Conservation (phyloP, 306 rosid species). For the Dicorynia guianensis region DNA sequence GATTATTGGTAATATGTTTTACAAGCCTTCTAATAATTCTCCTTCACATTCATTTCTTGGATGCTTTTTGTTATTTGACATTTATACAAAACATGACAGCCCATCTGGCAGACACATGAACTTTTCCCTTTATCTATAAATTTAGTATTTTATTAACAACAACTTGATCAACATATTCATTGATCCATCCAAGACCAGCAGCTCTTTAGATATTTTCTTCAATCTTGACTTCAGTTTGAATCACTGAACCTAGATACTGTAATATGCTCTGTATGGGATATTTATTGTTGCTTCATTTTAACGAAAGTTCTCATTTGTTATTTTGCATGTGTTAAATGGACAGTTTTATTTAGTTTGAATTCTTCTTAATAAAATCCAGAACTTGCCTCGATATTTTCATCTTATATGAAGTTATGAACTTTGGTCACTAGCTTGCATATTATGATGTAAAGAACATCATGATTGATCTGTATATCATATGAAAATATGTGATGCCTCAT, state of each 20-base stretch:
- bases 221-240: background rate
- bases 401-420: background rate
- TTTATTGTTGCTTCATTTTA: background rate
- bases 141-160: too few relatives aligned
- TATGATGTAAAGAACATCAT: background rate
- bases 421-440: background rate
- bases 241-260: background rate
- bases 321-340: background rate
- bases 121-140: background rate
- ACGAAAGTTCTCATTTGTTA: background rate
- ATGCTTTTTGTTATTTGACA: background rate
- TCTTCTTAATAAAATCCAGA: background rate
- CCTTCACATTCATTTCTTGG: background rate
- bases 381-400: slow-evolving; percentile 2
- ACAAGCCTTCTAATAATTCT: background rate
- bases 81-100: background rate
- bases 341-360: background rate
- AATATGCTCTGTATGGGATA: background rate
- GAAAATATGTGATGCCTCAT: background rate
- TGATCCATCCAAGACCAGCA: background rate
- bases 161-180: background rate
- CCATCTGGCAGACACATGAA: background rate
- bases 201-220: background rate
- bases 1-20: background rate
- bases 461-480: background rate